Conservation (phyloP, 768 basidiomycete genomes). For the Trametes coccinea region DNA sequence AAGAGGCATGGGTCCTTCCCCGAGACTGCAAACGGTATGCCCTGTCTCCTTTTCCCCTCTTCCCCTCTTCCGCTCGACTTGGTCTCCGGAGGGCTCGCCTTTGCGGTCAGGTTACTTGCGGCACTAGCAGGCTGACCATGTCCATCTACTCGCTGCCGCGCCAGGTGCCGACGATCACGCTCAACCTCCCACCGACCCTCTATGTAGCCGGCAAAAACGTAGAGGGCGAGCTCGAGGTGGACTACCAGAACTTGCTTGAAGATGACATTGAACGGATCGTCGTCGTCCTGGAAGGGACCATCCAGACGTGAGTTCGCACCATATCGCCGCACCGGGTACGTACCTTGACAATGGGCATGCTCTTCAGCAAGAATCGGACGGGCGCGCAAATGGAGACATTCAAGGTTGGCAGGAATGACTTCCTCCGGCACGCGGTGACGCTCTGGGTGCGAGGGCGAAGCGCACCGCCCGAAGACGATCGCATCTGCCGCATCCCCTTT, state of each 20-base stretch:
- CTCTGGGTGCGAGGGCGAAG: slow-evolving; percentile 20
- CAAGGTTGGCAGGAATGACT: slow-evolving; percentile 11
- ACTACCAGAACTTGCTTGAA: slow-evolving; percentile 18
- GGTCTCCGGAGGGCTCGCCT: not conserved
- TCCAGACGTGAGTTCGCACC: slow-evolving; percentile 23
- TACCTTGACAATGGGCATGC: not conserved
- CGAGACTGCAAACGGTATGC: slow-evolving; percentile 6
- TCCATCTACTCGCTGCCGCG: slow-evolving; percentile 14
- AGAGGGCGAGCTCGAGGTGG: slow-evolving; percentile 22
- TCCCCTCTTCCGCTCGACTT: not conserved
- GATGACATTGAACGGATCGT: slow-evolving; percentile 25
- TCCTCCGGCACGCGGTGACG: slow-evolving; percentile 16
- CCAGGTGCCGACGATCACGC: slow-evolving; percentile 15
- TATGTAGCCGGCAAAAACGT: slow-evolving; percentile 21
- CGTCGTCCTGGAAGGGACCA: slow-evolving; percentile 24
- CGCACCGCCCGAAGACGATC: slow-evolving; percentile 17
- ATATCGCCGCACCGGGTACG: not conserved
- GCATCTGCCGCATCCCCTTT: slow-evolving; percentile 25
- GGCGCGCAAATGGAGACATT: not conserved
- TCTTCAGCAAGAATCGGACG: slow-evolving; percentile 5
- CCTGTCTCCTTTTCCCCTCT: not conserved
- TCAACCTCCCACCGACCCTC: slow-evolving; percentile 16
- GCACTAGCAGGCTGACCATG: slow-evolving; percentile 4
- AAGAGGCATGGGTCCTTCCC: not conserved
- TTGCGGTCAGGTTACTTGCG: not conserved